Conservation (phyloP, 768 basidiomycete genomes). For the Rhodosporidiobolus odoratus region DNA sequence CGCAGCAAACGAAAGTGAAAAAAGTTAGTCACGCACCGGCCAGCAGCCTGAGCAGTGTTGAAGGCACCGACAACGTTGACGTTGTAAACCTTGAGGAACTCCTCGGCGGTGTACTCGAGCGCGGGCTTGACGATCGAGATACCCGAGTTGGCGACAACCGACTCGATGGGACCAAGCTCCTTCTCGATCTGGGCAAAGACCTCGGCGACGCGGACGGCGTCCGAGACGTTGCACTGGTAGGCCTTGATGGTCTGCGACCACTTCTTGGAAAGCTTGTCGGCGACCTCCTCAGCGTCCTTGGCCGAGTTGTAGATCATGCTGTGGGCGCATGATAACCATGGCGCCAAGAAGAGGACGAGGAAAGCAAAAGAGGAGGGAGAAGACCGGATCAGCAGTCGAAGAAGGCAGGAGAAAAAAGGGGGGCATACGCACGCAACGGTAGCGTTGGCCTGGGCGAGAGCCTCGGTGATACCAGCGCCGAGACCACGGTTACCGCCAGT, state of each 20-base stretch:
- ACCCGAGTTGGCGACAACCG: constrained; percentile 54
- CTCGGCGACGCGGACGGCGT: constrained; percentile 50
- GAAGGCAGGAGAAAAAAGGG: neutral
- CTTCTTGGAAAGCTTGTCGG: constrained; percentile 52
- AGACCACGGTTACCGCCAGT: constrained; percentile 59
- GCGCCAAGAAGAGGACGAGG: neutral
- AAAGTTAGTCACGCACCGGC: constrained; percentile 52
- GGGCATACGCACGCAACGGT: constrained; percentile 48
- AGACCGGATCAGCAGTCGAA: too few relatives aligned
- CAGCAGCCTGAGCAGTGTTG: constrained; percentile 59
- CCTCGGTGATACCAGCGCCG: constrained; percentile 56
- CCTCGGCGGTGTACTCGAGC: constrained; percentile 55
- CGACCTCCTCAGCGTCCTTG: constrained; percentile 44
- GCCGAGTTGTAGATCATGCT: constrained; percentile 57
- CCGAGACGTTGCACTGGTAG: constrained; percentile 60
- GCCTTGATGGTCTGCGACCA: constrained; percentile 54
- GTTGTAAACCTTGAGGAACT: constrained; percentile 56
- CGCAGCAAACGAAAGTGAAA: constrained; percentile 35
- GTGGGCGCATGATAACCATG: too few relatives aligned
- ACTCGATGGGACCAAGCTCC: constrained; percentile 54
- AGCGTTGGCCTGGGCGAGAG: constrained; percentile 56
- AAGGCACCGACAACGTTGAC: constrained; percentile 65
- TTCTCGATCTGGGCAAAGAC: constrained; percentile 53
- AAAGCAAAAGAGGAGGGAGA: neutral
- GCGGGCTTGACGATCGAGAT: constrained; percentile 62